Conservation (phyloP, 106 monocot species). For the Allium sativum region DNA sequence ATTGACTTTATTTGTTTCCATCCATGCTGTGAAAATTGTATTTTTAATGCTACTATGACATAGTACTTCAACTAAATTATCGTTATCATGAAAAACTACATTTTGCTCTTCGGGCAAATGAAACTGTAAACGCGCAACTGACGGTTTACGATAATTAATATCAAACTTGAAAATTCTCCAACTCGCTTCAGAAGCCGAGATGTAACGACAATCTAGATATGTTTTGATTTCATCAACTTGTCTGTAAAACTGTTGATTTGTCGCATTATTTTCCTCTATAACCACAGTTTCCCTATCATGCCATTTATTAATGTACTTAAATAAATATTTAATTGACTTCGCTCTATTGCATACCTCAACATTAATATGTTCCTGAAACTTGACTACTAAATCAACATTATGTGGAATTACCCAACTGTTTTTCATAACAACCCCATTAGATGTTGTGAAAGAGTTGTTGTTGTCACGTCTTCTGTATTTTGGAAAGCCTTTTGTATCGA, state of each 20-base stretch:
- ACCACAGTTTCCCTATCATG: too few relatives aligned
- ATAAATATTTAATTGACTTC: constrained; percentile 7
- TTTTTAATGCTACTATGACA: neutral
- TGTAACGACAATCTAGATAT: too few relatives aligned
- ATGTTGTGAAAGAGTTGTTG: neutral
- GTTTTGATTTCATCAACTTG: too few relatives aligned
- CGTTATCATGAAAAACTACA: neutral
- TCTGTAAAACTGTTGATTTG: neutral
- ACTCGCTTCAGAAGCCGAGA: too few relatives aligned
- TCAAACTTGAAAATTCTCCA: too few relatives aligned
- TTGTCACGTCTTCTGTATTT: constrained; percentile 7
- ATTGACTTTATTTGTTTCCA: constrained; percentile 2
- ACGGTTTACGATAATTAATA: too few relatives aligned
- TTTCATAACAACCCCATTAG: neutral
- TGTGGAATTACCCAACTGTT: constrained; percentile 10
- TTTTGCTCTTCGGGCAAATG: neutral
- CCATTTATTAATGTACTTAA: constrained; percentile 11
- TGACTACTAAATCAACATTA: neutral
- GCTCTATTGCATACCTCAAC: constrained; percentile 5
- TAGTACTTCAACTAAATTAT: neutral
- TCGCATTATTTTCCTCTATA: neutral
- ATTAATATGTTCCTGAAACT: constrained; percentile 8
- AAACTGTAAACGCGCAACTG: too few relatives aligned
- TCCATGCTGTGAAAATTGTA: constrained; percentile 12
- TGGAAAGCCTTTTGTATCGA: constrained; percentile 8